Base-by-base conservation (phyloP, 1,284 basidiomycete genomes). In the Cutaneotrichosporon spelunceum region DNA sequence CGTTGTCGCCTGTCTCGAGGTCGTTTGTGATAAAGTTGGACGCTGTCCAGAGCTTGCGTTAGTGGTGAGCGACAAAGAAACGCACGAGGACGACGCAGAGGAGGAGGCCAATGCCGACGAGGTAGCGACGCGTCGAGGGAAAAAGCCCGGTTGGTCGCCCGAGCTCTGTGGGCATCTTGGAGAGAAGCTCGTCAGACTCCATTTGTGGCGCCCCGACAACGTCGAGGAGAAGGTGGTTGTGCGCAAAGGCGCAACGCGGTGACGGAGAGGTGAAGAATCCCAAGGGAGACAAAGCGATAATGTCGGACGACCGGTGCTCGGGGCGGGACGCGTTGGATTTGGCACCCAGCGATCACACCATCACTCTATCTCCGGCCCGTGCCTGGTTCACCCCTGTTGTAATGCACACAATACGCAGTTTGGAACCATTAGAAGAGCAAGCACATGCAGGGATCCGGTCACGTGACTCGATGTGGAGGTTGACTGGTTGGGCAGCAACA, bases 21-120 rank as follows among this genome's bases (percentile, higher is more conserved):
- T 67, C 66, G 10, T 72, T 71, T 3, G 75, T 76, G 64, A 78
- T 76, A 57, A 78, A 78, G 57, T 76, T 77, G 16, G 71, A 73
- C 27, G 68, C 70, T 2, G 76, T 77, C 76, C 76, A 78, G 7
- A 78, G 66, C 75, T 77, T 52, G 30, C 23, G 53, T 59, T 21
- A 55, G 60, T 1, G 9, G 34, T 10, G 30, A 39, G n/a, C 14
- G 21, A 42, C n/a, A 24, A 30, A 34, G 2, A 8, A n/a, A 60
- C 57, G 11, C 61, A 70, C 66, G 45, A 72, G 62, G 21, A 73
- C 74, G 23, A 76, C 74, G 23, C 63, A 64, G 3, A 77, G 60
- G 29, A 77, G 59, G 1, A 75, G 58, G 9, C 45, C 57, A 3
- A 77, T 67, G 33, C 75, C 75, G 33, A 70, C 64, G 14, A 72